Conservation (phyloP, 495 filamentous ascomycete genomes). For the Astrothelium subdiscretum region DNA sequence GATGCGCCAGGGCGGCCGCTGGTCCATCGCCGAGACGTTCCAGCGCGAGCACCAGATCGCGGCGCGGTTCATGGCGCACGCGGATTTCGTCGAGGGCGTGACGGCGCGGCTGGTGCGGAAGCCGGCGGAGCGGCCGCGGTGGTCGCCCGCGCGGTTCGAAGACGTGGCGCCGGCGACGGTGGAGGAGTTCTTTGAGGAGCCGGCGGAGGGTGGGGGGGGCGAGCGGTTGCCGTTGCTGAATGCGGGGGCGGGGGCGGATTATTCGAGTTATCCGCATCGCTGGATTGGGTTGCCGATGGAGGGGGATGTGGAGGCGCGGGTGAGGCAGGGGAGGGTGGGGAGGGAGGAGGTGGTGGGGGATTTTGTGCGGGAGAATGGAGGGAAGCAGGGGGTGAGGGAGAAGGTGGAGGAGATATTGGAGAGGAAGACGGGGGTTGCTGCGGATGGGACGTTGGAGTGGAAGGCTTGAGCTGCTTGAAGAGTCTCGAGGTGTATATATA, state of each 20-base stretch:
- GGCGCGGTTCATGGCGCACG: constrained; percentile 68
- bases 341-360: constrained; percentile 34
- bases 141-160: constrained; percentile 59
- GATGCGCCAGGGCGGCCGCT: constrained; percentile 60
- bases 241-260: constrained; percentile 34
- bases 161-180: constrained; percentile 45
- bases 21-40: constrained; percentile 76
- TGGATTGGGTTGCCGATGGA: constrained; percentile 64
- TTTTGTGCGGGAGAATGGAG: constrained; percentile 32
- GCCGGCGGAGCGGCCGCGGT: constrained; percentile 44
- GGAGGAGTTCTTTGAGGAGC: constrained; percentile 48
- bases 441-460: background rate
- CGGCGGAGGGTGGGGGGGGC: constrained; percentile 28
- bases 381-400: constrained; percentile 34
- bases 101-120: constrained; percentile 61
- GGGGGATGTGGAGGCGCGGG: constrained; percentile 46
- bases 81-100: constrained; percentile 83
- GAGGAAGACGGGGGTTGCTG: constrained; percentile 11
- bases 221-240: constrained; percentile 42
- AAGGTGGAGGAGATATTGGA: constrained; percentile 34
- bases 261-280: constrained; percentile 54
- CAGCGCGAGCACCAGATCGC: constrained; percentile 71
- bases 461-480: background rate
- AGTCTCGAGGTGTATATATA: background rate
- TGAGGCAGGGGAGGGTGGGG: constrained; percentile 31